Conservation (phyloP, 495 filamentous ascomycete species). For the Tuber microsphaerosporum region DNA sequence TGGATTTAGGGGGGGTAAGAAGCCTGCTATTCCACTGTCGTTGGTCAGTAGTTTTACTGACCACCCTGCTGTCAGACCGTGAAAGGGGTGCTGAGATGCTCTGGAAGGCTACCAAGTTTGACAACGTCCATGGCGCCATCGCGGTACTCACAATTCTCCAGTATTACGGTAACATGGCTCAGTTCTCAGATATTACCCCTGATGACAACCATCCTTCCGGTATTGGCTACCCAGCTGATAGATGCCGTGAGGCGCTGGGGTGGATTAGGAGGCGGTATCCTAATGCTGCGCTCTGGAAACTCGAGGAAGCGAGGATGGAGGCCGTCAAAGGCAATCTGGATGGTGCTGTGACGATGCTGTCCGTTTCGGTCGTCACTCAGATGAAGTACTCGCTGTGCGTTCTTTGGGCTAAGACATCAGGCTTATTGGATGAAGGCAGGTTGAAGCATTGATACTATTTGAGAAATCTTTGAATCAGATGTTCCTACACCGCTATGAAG, state of each 20-base stretch:
- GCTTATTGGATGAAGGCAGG: conserved; percentile 44
- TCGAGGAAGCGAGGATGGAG: conserved; percentile 81
- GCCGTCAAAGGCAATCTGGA: conserved; percentile 60
- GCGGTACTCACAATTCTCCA: conserved; percentile 71
- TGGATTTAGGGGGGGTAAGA: conserved; percentile 65
- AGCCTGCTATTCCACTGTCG: neutral
- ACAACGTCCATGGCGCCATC: conserved; percentile 86
- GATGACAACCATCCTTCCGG: conserved; percentile 50
- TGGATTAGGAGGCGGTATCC: conserved; percentile 74
- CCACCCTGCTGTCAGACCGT: conserved; percentile 51
- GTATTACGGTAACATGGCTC: conserved; percentile 80
- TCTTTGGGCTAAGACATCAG: neutral
- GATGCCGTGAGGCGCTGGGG: conserved; percentile 59
- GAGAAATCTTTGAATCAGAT: conserved; percentile 73
- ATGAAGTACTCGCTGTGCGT: conserved; percentile 68
- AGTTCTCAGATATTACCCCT: conserved; percentile 81
- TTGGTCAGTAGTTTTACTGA: neutral
- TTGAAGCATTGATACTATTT: conserved; percentile 51
- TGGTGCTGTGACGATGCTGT: conserved; percentile 60
- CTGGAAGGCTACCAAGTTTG: conserved; percentile 83
- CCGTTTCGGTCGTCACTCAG: conserved; percentile 53
- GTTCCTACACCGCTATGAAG: conserved; percentile 66
- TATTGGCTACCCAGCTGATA: conserved; percentile 65
- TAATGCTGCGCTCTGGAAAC: conserved; percentile 73
- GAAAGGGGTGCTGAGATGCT: conserved; percentile 75